Conservation (phyloP, 179 eudicot species). For the Actinidia chinensis region DNA sequence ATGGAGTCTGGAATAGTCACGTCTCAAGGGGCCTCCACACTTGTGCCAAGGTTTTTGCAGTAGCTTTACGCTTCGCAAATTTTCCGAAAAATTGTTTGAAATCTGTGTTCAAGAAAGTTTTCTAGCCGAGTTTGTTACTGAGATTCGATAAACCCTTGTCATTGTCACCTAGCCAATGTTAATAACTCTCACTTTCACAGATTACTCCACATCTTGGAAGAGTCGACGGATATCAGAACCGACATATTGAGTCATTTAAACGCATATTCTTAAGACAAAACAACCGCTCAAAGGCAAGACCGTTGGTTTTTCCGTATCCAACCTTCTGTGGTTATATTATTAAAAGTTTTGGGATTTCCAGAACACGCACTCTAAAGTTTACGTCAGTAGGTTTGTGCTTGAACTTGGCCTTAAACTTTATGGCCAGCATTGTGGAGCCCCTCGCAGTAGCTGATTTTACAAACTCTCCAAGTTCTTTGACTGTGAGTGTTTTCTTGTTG, state of each 20-base stretch:
- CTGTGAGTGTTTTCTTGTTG: too few species aligned
- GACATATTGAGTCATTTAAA: slow-evolving; percentile 37
- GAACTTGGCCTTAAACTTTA: slow-evolving; percentile 17
- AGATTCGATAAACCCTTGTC: background rate
- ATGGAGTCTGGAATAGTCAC: background rate
- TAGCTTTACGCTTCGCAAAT: background rate
- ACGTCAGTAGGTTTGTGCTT: slow-evolving; percentile 31
- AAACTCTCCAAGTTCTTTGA: too few species aligned
- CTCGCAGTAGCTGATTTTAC: background rate
- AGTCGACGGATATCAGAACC: slow-evolving; percentile 32
- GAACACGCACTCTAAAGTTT: slow-evolving; percentile 21
- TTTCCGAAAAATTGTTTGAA: background rate
- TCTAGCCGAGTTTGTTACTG: too few species aligned
- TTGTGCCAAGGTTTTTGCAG: background rate
- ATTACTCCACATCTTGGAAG: slow-evolving; percentile 35
- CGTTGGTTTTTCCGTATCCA: slow-evolving; percentile 17
- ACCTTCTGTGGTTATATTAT: slow-evolving; percentile 19
- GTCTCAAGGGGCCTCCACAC: background rate
- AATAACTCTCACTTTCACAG: slow-evolving; percentile 17
- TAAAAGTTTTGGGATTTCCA: slow-evolving; percentile 32
- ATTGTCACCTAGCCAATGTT: background rate
- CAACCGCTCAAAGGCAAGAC: slow-evolving; percentile 36
- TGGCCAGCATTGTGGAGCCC: slow-evolving; percentile 35
- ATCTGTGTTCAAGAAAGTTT: too few species aligned
- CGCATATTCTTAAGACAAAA: slow-evolving; percentile 20